Evolutionary conservation across 306 rosid genomes (phyloP).

Genomic region (Rosa persica): DNA sequence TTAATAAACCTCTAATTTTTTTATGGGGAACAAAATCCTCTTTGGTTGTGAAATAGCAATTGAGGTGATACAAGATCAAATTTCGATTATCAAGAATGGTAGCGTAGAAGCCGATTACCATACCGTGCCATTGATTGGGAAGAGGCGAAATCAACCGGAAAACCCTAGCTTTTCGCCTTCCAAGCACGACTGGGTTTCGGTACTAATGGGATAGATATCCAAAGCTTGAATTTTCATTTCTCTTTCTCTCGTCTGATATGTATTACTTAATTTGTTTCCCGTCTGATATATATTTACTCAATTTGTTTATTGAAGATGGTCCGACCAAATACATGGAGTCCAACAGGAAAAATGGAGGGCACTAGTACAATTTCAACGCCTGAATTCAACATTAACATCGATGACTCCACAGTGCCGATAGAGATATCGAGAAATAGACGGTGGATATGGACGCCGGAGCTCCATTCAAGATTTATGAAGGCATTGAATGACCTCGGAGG

Average conservation of each 20-base stretch:
- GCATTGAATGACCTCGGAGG: slow-evolving; percentile 22
- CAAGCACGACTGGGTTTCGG: not conserved
- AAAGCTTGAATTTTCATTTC: not conserved
- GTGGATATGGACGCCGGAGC: slow-evolving; percentile 21
- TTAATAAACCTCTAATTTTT: not conserved
- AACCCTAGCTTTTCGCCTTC: not conserved
- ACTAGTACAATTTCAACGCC: not conserved
- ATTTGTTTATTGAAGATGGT: not conserved
- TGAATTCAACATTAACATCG: not conserved
- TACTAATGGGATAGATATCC: not conserved
- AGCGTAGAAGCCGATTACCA: not conserved
- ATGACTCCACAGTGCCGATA: not conserved
- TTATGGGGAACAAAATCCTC: too few species aligned
- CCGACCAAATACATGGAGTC: not conserved
- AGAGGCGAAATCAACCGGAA: not conserved
- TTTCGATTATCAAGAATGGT: not conserved
- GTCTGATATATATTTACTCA: not conserved
- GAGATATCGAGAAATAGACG: not conserved
- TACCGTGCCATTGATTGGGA: not conserved
- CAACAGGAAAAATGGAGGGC: not conserved
- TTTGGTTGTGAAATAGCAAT: not conserved
- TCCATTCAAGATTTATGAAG: slow-evolving; percentile 10
- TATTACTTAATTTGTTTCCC: not conserved
- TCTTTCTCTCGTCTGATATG: not conserved
- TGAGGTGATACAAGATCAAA: not conserved